Evolutionary conservation across 768 basidiomycete species (phyloP).

Genomic region (Xerocomus brunneocitrinus): DNA sequence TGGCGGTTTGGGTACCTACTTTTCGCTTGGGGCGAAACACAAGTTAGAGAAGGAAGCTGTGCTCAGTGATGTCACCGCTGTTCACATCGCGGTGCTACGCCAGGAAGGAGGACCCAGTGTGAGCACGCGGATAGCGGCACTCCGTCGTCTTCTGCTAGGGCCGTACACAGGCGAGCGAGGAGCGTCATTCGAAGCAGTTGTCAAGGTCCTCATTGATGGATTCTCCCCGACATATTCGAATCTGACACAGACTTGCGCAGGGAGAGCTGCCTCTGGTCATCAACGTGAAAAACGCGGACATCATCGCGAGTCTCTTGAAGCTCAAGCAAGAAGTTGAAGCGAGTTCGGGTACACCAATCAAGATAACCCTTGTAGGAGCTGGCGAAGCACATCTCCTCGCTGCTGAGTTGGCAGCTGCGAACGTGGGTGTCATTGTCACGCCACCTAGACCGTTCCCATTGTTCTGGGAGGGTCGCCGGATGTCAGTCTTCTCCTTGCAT

Average conservation of each 20-base stretch:
- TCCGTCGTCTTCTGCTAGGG: slow-evolving; percentile 45
- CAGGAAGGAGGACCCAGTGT: slow-evolving; percentile 38
- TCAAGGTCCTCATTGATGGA: slow-evolving; percentile 26
- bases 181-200: slow-evolving; percentile 34
- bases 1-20: slow-evolving; percentile 57
- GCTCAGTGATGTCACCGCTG: slow-evolving; percentile 56
- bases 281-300: slow-evolving; percentile 64
- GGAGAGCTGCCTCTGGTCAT: slow-evolving; percentile 63
- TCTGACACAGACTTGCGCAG: slow-evolving; percentile 27
- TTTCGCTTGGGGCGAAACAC: slow-evolving; percentile 55
- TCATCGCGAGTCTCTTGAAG: slow-evolving; percentile 62
- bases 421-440: slow-evolving; percentile 66
- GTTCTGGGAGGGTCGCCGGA: slow-evolving; percentile 61
- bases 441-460: slow-evolving; percentile 61
- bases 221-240: not conserved
- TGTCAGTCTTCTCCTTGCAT: slow-evolving; percentile 38
- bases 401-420: slow-evolving; percentile 45
- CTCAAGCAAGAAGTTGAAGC: slow-evolving; percentile 54
- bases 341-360: slow-evolving; percentile 23
- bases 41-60: slow-evolving; percentile 60
- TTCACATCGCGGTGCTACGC: slow-evolving; percentile 52
- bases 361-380: slow-evolving; percentile 56
- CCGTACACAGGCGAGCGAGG: slow-evolving; percentile 25
- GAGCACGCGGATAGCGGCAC: slow-evolving; percentile 57
- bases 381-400: slow-evolving; percentile 50